A percentile compares a stretch with the other conserved stretches of the same genome.
Conservation (phyloP, 1,284 basidiomycete species). For the Boletus sp. region DNA sequence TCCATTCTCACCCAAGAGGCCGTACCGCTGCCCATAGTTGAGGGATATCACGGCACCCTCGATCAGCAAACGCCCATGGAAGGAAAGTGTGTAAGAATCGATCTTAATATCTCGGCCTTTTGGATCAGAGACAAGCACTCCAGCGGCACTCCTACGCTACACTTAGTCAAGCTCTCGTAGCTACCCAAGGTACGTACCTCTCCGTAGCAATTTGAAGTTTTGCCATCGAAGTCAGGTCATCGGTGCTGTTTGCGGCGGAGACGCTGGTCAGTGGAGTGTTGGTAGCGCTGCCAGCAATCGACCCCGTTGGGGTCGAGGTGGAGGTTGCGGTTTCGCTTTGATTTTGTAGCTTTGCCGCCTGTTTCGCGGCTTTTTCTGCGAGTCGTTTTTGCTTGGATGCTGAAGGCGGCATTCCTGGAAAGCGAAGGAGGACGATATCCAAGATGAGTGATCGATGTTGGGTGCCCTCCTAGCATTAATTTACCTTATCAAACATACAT, state of each 20-base stretch:
- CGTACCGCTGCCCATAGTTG: slow-evolving; percentile 96
- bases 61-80: slow-evolving; percentile 93
- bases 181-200: slow-evolving; percentile 45
- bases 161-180: slow-evolving; percentile 1
- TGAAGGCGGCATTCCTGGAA: slow-evolving; percentile 62
- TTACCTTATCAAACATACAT: slow-evolving; percentile 20
- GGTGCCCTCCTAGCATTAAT: background rate
- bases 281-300: slow-evolving; percentile 54
- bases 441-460: slow-evolving; percentile 26
- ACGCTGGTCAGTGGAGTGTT: slow-evolving; percentile 78
- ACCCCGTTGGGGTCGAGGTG: slow-evolving; percentile 58
- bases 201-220: slow-evolving; percentile 87
- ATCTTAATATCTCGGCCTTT: slow-evolving; percentile 98
- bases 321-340: slow-evolving; percentile 43
- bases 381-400: slow-evolving; percentile 83
- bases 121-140: slow-evolving; percentile 89
- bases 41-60: slow-evolving; percentile 88
- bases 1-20: slow-evolving; percentile 94
- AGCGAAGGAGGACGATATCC: slow-evolving; percentile 2
- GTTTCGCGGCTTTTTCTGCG: slow-evolving; percentile 86
- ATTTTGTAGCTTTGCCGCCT: slow-evolving; percentile 44
- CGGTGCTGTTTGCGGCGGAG: slow-evolving; percentile 70
- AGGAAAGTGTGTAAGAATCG: slow-evolving; percentile 92
- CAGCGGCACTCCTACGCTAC: slow-evolving; percentile 69
- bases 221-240: slow-evolving; percentile 79